Evolutionary conservation across 1,284 basidiomycete genomes (phyloP), one percentile per base, ranked within the genome.

Genomic region (Puccinia polysora): DNA sequence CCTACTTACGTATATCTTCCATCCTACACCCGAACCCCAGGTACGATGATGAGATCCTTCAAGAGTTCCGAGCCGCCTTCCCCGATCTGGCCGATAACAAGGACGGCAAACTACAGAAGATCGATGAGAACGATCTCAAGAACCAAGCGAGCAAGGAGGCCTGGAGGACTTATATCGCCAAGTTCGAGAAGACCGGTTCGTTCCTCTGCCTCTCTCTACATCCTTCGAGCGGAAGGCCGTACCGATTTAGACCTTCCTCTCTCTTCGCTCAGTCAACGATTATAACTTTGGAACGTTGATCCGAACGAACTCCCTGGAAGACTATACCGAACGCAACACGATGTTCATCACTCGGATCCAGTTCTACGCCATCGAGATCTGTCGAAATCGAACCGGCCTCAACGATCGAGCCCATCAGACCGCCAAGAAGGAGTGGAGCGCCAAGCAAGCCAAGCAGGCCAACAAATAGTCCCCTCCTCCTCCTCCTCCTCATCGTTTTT

Each of bases 241-340:
- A 78, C 82, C 88, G 92, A 8, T 23, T 43, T 45, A 6, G 2
- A 25, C 18, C 20, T 25, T 7, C 25, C 6, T 15, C 14, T 50
- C 32, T n/a, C 38, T 10, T 40, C 8, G n/a, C 12, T 23, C 20
- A 78, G 83, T 96, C 70, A 88, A 91, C 78, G 94, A 98, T 78
- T 92, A 89, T 83, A 98, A 97, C 84, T 97, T 97, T 82, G 96
- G 96, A 36, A 97, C 91, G 1, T 83, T 99, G 76, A 89, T 99
- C 76, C 87, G 96, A 63, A 88, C 86, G 67, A 86, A 96, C 79
- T 84, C 88, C 43, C 83, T 83, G 60, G 84, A 86, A 74, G 91
- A 95, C 78, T 99, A 98, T 81, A 87, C 86, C 10, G 89, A 98
- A 83, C 86, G 83, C 65, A 98, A 97, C 83, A 91, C 91, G 14